Conservation (phyloP, 306 rosid genomes). For the Ceratonia siliqua region DNA sequence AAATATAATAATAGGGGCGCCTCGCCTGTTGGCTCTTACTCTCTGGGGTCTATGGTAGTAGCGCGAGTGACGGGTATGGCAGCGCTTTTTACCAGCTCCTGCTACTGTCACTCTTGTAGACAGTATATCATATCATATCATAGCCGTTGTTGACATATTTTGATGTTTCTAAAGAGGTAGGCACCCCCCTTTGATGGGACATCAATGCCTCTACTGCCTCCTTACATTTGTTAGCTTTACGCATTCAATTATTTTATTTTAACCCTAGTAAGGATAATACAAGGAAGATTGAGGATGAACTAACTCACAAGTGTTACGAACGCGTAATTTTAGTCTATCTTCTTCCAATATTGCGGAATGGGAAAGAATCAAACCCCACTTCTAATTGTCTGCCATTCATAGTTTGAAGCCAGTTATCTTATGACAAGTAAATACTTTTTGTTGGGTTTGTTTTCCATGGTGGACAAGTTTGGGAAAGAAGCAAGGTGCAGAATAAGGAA, state of each 20-base stretch:
- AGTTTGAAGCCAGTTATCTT: slow-evolving; percentile 21
- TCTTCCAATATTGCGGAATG: slow-evolving; percentile 29
- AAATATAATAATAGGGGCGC: no score
- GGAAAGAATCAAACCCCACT: slow-evolving; percentile 44
- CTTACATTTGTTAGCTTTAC: no score
- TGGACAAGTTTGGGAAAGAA: slow-evolving; percentile 32
- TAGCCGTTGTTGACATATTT: no score
- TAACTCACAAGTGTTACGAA: background rate
- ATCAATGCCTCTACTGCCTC: background rate
- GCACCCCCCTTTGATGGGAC: background rate
- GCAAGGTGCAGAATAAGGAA: slow-evolving; percentile 25
- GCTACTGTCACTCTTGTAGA: background rate
- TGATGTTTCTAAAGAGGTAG: background rate
- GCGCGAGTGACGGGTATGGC: background rate
- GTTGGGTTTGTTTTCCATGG: background rate
- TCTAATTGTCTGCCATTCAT: slow-evolving; percentile 52
- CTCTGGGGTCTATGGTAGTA: no score
- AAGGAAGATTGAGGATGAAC: no score
- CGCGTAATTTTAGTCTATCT: slow-evolving; percentile 20
- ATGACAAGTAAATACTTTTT: background rate
- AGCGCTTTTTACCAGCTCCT: background rate
- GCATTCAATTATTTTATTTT: background rate
- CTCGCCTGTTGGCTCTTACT: no score
- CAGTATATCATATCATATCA: no score
- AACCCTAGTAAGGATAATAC: background rate